Evolutionary conservation across 768 basidiomycete species (phyloP).

Genomic region (Butyriboletus loyo): DNA sequence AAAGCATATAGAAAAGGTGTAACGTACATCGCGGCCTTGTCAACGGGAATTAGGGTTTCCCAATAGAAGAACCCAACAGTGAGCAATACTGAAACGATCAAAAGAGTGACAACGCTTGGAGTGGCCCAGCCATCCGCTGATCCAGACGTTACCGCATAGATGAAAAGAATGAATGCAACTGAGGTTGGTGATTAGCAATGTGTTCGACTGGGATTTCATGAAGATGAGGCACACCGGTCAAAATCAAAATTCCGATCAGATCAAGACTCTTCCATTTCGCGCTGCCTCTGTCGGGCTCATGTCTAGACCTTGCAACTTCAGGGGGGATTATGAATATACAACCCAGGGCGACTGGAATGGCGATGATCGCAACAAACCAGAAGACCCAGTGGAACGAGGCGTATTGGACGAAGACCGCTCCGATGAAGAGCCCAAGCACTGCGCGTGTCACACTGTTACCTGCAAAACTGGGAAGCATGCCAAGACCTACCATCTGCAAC

Average conservation of each 20-base stretch:
- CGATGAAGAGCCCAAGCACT: slow-evolving; percentile 44
- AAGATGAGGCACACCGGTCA: slow-evolving; percentile 31
- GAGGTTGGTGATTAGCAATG: neutral
- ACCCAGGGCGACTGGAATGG: slow-evolving; percentile 30
- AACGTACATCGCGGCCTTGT: slow-evolving; percentile 43
- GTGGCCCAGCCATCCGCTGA: slow-evolving; percentile 49
- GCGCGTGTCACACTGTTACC: neutral
- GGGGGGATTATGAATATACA: slow-evolving; percentile 37
- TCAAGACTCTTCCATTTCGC: slow-evolving; percentile 35
- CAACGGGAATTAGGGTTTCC: slow-evolving; percentile 40
- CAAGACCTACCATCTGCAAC: slow-evolving; percentile 39
- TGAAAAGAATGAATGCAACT: slow-evolving; percentile 39
- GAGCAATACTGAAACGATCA: slow-evolving; percentile 44
- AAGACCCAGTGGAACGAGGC: slow-evolving; percentile 51
- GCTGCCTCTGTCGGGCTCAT: neutral
- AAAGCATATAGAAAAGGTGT: neutral
- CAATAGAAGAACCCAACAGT: slow-evolving; percentile 47
- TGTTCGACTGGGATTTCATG: neutral
- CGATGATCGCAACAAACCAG: slow-evolving; percentile 43
- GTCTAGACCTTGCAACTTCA: slow-evolving; percentile 4
- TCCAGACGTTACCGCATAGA: slow-evolving; percentile 45
- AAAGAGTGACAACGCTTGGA: slow-evolving; percentile 42
- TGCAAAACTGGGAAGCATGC: neutral
- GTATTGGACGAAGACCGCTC: slow-evolving; percentile 41
- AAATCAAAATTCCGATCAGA: slow-evolving; percentile 36